Conservation (phyloP, 1,139 yeast species). For the Debaryomyces udenii region DNA sequence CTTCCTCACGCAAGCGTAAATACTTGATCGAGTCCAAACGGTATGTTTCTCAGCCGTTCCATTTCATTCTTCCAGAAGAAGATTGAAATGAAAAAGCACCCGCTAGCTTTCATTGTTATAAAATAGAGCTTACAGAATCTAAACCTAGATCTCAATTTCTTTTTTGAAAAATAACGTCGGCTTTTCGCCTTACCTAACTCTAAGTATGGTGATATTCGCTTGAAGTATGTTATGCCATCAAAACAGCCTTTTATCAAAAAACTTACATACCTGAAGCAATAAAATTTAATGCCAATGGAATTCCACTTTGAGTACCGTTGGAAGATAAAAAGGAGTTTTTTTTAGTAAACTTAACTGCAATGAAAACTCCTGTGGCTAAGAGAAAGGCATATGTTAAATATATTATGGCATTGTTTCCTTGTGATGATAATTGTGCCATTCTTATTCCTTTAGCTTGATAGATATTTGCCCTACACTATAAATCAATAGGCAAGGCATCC, state of each 20-base stretch:
- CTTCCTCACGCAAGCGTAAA: slow-evolving; percentile 87
- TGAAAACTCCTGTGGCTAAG: slow-evolving; percentile 58
- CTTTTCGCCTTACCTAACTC: no score
- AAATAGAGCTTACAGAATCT: background rate
- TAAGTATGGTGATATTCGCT: background rate
- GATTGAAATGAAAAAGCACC: slow-evolving; percentile 45
- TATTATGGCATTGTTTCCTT: slow-evolving; percentile 69
- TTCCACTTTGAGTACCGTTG: slow-evolving; percentile 76
- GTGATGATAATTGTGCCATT: slow-evolving; percentile 40
- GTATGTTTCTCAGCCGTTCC: slow-evolving; percentile 68
- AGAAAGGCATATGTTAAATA: slow-evolving; percentile 73
- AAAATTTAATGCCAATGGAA: slow-evolving; percentile 84
- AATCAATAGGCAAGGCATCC: no score
- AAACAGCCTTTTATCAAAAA: background rate
- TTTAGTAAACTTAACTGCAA: slow-evolving; percentile 56
- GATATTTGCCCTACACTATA: no score
- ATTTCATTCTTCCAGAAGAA: slow-evolving; percentile 14
- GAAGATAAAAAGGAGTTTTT: slow-evolving; percentile 65
- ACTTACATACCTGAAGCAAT: slow-evolving; percentile 80
- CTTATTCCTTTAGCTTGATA: no score
- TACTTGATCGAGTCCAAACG: slow-evolving; percentile 89
- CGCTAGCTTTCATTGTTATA: slow-evolving; percentile 38
- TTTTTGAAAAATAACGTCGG: no score
- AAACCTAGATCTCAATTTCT: no score
- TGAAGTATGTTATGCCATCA: background rate